Evolutionary conservation across 495 filamentous ascomycete species (phyloP).

Genomic region (Sporormia fimetaria): DNA sequence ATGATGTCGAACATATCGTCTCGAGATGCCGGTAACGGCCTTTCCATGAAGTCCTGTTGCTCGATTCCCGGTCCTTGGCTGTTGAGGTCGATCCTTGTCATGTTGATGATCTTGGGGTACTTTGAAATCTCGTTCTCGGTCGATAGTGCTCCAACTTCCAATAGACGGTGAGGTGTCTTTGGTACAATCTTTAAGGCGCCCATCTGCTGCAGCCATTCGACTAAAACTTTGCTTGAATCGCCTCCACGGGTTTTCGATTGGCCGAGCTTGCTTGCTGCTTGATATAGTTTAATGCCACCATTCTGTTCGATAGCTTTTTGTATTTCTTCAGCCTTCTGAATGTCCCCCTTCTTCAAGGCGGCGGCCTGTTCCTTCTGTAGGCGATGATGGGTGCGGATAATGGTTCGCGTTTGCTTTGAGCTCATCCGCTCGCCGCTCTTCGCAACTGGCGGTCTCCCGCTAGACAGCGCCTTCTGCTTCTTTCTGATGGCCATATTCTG

Average conservation of each 20-base stretch:
- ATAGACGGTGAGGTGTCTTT: conserved; percentile 32
- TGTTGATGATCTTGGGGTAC: conserved; percentile 41
- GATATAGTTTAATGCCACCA: conserved; percentile 76
- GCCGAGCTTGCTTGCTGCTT: conserved; percentile 77
- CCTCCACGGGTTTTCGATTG: conserved; percentile 77
- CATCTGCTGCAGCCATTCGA: conserved; percentile 66
- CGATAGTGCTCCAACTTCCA: conserved; percentile 86
- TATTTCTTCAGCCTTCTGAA: conserved; percentile 42
- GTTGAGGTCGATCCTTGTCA: conserved; percentile 82
- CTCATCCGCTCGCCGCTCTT: conserved; percentile 41
- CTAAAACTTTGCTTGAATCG: conserved; percentile 74
- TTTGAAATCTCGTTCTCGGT: conserved; percentile 72
- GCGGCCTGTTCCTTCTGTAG: conserved; percentile 65
- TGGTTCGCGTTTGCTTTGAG: conserved; percentile 62
- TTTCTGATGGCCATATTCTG: conserved; percentile 37
- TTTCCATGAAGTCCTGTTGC: conserved; percentile 89
- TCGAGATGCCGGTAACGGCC: conserved; percentile 53
- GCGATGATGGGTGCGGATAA: conserved; percentile 77
- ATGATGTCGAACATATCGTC: conserved; percentile 72
- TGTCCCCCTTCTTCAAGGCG: conserved; percentile 55
- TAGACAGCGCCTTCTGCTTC: conserved; percentile 45
- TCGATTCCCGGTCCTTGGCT: conserved; percentile 69
- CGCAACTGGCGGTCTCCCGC: conserved; percentile 52
- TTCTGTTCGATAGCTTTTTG: conserved; percentile 49
- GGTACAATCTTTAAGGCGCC: conserved; percentile 23